Evolutionary conservation across 108 stramenopile genomes (phyloP), one percentile per base, ranked within the genome.

Genomic region (Asterionellopsis glacialis): DNA sequence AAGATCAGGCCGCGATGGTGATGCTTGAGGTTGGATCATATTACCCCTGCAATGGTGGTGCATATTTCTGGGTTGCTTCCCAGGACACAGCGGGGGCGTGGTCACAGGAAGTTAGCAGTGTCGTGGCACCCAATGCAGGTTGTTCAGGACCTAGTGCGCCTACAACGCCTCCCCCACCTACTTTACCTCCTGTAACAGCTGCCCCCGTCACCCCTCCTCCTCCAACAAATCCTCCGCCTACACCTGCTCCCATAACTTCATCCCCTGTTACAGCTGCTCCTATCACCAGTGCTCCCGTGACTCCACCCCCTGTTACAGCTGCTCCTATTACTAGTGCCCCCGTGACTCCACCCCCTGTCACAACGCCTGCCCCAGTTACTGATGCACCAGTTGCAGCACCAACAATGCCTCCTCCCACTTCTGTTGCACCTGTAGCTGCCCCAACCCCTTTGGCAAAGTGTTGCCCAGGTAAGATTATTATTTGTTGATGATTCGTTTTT

Each of bases 31-130:
- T 82, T 5, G 53, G 45, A 33, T 16, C 42, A 3, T 53, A 42
- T 43, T 68, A 74, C 52, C 33, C 11, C 11, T 82, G 81, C 21
- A 72, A 78, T 41, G 81, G 81, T 25, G 81, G 81, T 11, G 77
- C 77, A 1, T 82, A 76, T 63, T 79, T 76, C 47, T 82, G 77
- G 81, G 77, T 82, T 15, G 81, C 69, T 2, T 41, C 41, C 22
- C 52, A 78, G 41, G 81, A 82, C 66, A 19, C 45, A 6, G 59
- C 52, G 15, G 80, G 76, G 6, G 27, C 50, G n/a, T 81, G 80
- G 80, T 71, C 70, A 19, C 38, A 15, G 15, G 59, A 52, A 21
- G 54, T 69, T 22, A 48, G 56, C 13, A 56, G 54, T 14, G 70
- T 58, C n/a, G 53, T 62, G 1, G 44, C 13, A 28, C 45, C 55